Evolutionary conservation across 768 basidiomycete species (phyloP), one percentile per base, ranked within the genome.

Genomic region (Lentinula boryana): DNA sequence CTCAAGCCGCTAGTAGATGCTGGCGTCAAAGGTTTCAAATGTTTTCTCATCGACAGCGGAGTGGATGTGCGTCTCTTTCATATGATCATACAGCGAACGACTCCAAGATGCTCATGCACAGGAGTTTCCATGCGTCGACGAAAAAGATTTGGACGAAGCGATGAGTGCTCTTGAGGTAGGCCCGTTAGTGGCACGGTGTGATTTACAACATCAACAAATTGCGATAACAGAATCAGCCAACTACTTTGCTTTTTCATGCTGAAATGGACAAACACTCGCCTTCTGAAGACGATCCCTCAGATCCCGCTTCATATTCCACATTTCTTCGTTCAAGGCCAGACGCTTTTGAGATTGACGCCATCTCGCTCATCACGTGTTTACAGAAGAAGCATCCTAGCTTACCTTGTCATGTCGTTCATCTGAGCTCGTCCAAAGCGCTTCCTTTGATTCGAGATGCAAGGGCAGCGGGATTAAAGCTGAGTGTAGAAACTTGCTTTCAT

Each of bases 401-500:
- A 31, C 86, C 88, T 21, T 90, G 89, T 63, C 96, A 99, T 74
- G 93, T 99, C 64, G 96, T 98, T 50, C 96, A 99, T 74, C 85
- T 99, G 54, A 95, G 94, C 56, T 89, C 95, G 4, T 80, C 95
- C 4, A 77, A 81, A 21, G 93, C 94, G 5, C 82, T 99, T 18
- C 91, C 88, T 3, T 65, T 84, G 41, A 85, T 98, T 62, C 83
- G 84, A 44, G 77, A 82, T 51, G 94, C 95, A 4, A 86, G 80
- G 66, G 70, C 76, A 1, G 75, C 82, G 1, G 85, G 88, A 0
- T 72, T 85, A 36, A 86, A 87, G 8, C 75, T 99, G 56, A 93
- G 94, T 0, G 92, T 94, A 54, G 96, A 99, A 78, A 99, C 96
- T 0, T 98, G 95, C 73, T 98, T 96, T 75, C 96, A 99, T 73